Base-by-base conservation (phyloP, 2,329 filamentous ascomycete genomes). In the Meredithiella fracta region DNA sequence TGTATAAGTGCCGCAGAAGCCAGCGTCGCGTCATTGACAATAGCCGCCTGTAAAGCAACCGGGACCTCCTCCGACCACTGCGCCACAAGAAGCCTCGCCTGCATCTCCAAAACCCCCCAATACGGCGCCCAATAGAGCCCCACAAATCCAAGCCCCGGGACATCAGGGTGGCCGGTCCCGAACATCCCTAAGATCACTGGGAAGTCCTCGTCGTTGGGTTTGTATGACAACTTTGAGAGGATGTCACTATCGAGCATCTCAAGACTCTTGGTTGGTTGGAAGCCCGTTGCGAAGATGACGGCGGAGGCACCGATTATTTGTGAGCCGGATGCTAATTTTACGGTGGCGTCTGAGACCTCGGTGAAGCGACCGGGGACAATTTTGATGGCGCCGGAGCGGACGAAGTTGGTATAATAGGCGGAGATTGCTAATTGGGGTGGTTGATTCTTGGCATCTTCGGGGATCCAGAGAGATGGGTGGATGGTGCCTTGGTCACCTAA, bases 71-170 rank as follows among this genome's bases (percentile, higher is more conserved):
- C 61, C 1, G 66, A 67, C 83, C 85, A 90, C 9, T 79, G 65
- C 11, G 74, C 66, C 0, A 81, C 73, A 4, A 90, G 69, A 59
- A 85, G 75, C 1, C 83, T 77, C 2, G 86, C 82, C 67, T 94
- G 87, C 83, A 89, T 86, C 66, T 92, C 86, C 75, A 91, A 88
- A 0, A 89, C 80, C 1, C 84, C 84, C 87, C 87, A 94, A 65
- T 87, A 92, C 0, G 86, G 86, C 0, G 85, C 85, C 59, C 87
- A 77, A 64, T 94, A 94, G 67, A 89, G 88, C 0, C 87, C 87
- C 1, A 92, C 82, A 62, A 92, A 90, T 0, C 85, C 86, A 0
- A 92, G 68, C 4, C 76, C 77, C 0, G 82, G 76, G 0, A 89
- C 66, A 0, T 72, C 68, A 0, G 76, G 74, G 58, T 82, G 78